Conservation (phyloP, 495 filamentous ascomycete genomes). For the Tuber microsphaerosporum region DNA sequence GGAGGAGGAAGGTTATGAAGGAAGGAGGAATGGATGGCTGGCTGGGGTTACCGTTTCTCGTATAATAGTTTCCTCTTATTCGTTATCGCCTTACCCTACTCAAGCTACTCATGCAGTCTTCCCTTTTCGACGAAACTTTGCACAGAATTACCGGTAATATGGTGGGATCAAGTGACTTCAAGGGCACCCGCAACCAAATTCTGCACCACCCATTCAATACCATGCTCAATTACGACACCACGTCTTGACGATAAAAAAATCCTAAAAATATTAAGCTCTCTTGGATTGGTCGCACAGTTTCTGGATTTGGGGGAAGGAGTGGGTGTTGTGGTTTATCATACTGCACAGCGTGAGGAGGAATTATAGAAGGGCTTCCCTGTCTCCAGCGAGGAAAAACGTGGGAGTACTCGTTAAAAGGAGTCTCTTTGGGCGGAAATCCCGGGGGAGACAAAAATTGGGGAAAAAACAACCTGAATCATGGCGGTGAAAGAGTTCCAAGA, state of each 20-base stretch:
- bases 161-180: constrained; percentile 34
- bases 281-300: constrained; percentile 11
- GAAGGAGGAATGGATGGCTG: not conserved
- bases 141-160: not conserved
- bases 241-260: constrained; percentile 8
- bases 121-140: constrained; percentile 17
- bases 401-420: not conserved
- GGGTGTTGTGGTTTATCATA: constrained; percentile 14
- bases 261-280: constrained; percentile 23
- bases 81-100: not conserved
- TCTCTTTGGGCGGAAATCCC: not conserved
- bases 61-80: not conserved
- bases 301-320: constrained; percentile 13
- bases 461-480: not conserved
- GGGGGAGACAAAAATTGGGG: not conserved
- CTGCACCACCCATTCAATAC: constrained; percentile 16
- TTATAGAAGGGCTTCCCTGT: not conserved
- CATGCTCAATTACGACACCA: not conserved
- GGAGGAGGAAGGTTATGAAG: not conserved
- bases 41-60: not conserved
- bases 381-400: not conserved
- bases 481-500: not conserved
- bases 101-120: constrained; percentile 17
- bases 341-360: constrained; percentile 3
- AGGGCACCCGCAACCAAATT: constrained; percentile 31